Conservation (phyloP, 306 rosid genomes). For the Begonia loranthoides region DNA sequence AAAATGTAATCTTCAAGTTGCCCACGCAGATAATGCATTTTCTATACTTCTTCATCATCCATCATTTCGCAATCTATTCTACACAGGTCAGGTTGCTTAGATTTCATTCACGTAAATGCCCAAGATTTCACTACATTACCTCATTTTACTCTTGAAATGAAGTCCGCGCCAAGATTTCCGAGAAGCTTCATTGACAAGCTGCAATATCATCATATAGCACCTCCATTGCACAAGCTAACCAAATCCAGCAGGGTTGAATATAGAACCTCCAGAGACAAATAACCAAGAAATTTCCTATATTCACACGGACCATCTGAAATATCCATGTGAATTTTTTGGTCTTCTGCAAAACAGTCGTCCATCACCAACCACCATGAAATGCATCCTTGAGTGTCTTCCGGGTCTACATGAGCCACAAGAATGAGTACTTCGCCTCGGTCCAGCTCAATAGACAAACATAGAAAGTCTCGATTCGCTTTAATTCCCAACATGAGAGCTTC, state of each 20-base stretch:
- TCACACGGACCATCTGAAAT: constrained; percentile 43
- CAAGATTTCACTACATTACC: too few species aligned
- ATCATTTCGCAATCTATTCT: too few species aligned
- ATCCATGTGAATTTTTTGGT: constrained; percentile 43
- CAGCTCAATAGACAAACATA: constrained; percentile 66
- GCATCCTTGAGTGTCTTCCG: constrained; percentile 62
- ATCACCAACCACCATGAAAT: constrained; percentile 89
- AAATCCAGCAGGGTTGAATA: constrained; percentile 75
- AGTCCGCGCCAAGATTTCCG: too few species aligned
- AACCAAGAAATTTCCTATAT: constrained; percentile 58
- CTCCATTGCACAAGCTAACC: constrained; percentile 54
- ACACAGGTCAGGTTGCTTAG: too few species aligned
- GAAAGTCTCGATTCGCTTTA: constrained; percentile 59
- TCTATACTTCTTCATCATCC: too few species aligned
- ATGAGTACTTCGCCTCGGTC: constrained; percentile 74
- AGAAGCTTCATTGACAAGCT: too few species aligned
- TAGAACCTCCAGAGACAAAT: constrained; percentile 62
- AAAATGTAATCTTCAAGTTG: too few species aligned
- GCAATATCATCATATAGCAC: too few species aligned
- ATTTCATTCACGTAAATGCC: too few species aligned
- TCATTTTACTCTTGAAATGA: too few species aligned
- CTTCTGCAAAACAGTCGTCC: constrained; percentile 58
- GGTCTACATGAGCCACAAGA: constrained; percentile 73
- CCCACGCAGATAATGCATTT: too few species aligned
- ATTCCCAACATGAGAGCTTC: constrained; percentile 81